phyloP scores from a whole-genome alignment of 441 rosid species.

The Adansonia gregorii region DNA sequence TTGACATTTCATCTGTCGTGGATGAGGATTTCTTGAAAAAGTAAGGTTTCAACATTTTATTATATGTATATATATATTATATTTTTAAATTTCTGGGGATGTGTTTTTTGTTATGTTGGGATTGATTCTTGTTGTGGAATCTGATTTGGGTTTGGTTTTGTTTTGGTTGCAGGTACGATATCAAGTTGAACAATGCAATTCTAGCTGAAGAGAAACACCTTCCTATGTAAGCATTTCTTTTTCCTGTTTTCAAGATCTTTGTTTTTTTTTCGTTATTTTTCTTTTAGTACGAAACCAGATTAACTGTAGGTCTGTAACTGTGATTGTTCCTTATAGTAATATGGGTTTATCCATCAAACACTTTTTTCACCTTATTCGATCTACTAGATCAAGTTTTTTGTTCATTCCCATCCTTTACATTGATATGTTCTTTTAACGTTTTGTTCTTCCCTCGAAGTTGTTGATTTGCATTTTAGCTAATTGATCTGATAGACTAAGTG shows the following conservation, averaged over 20 bases:
- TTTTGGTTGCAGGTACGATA: constrained; percentile 50
- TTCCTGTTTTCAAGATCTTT: no score
- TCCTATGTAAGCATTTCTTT: constrained; percentile 63
- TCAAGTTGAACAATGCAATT: constrained; percentile 87
- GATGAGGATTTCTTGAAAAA: constrained; percentile 55
- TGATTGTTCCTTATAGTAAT: background rate
- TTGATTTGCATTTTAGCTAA: background rate
- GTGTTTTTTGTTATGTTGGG: background rate
- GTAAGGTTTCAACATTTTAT: background rate
- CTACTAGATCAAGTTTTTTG: background rate
- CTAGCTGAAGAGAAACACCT: constrained; percentile 94
- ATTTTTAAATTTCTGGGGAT: background rate
- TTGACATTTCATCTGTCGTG: constrained; percentile 88
- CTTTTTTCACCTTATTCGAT: constrained; percentile 6
- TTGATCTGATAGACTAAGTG: background rate
- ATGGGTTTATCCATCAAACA: background rate
- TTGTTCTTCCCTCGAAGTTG: background rate
- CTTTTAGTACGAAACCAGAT: background rate
- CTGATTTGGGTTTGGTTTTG: background rate
- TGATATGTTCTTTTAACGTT: background rate
- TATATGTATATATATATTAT: background rate
- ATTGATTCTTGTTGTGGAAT: background rate
- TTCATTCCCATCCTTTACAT: background rate
- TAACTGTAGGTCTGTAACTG: background rate
- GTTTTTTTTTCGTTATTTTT: background rate